phyloP scores from a whole-genome alignment of 139 green algal genomes.

The Chlorella sp. region DNA sequence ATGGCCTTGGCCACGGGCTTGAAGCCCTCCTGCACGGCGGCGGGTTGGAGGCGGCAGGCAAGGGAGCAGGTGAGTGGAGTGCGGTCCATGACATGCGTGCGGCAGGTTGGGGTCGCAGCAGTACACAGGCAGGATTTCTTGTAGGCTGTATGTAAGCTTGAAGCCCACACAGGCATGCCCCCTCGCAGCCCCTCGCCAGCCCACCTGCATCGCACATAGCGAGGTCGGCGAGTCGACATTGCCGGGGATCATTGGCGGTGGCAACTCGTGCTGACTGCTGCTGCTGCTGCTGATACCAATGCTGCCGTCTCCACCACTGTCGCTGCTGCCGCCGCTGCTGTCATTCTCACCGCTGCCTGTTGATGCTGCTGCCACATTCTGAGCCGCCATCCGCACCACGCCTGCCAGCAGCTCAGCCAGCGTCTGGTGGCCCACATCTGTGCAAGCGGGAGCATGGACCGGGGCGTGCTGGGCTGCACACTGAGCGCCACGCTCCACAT shows the following conservation, averaged over 20 bases:
- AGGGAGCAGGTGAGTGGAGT: neutral
- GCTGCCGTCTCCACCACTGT: neutral
- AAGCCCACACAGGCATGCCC: too few relatives aligned
- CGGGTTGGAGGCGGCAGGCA: too few relatives aligned
- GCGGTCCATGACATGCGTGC: neutral
- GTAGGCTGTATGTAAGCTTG: too few relatives aligned
- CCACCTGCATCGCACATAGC: conserved; percentile 9
- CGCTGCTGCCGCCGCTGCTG: neutral
- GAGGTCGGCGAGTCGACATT: neutral
- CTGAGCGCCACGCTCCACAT: neutral
- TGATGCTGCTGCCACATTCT: neutral
- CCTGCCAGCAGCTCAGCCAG: conserved; percentile 10
- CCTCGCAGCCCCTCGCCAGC: too few relatives aligned
- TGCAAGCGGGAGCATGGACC: neutral
- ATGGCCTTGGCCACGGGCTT: neutral
- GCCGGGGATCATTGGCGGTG: conserved; percentile 12
- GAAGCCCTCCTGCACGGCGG: conserved; percentile 1
- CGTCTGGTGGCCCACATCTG: conserved; percentile 8
- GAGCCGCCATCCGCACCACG: conserved; percentile 4
- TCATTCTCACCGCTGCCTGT: neutral
- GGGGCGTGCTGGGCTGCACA: neutral
- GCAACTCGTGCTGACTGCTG: neutral
- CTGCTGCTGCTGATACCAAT: neutral
- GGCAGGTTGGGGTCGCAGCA: too few relatives aligned
- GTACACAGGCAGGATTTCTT: too few relatives aligned